Percentiles rank a stretch among this genome's conserved stretches.
Evolutionary conservation across 768 basidiomycete genomes (phyloP).

Genomic region (Pleurotus citrinopileatus): DNA sequence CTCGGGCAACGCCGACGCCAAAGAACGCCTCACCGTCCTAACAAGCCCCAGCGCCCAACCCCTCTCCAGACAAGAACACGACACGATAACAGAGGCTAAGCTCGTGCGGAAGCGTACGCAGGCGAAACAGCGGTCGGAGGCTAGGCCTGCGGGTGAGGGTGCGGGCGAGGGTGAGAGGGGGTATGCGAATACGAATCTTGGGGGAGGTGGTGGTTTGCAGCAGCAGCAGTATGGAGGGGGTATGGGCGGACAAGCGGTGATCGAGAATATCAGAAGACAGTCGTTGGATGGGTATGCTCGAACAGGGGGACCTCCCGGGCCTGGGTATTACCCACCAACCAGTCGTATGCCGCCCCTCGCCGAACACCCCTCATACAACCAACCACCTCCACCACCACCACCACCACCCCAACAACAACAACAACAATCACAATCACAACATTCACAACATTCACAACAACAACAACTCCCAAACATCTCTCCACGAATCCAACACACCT

Average conservation of each 20-base stretch:
- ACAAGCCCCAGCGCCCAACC: conserved; percentile 56
- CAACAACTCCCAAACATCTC: background rate
- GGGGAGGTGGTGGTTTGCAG: background rate
- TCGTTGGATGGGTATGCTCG: conserved; percentile 26
- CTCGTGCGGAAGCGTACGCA: conserved; percentile 81
- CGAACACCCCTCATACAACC: background rate
- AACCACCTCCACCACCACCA: conserved; percentile 3
- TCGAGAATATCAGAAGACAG: conserved; percentile 54
- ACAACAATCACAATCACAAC: conserved; percentile 5
- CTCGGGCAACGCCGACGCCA: conserved; percentile 81
- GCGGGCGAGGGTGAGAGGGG: too few species aligned
- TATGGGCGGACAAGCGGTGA: conserved; percentile 26
- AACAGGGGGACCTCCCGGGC: too few species aligned
- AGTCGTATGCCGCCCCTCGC: conserved; percentile 11
- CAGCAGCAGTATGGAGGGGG: background rate
- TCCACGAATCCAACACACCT: background rate
- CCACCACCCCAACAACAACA: conserved; percentile 12
- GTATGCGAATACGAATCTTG: background rate
- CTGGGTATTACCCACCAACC: conserved; percentile 4
- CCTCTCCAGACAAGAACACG: conserved; percentile 79
- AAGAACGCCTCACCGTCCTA: conserved; percentile 68
- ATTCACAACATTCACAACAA: too few species aligned
- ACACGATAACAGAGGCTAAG: conserved; percentile 70
- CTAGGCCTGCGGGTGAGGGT: conserved; percentile 13
- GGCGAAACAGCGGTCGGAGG: conserved; percentile 57